phyloP scores from a whole-genome alignment of 345 rosid species.

The Moricandia arvensis region DNA sequence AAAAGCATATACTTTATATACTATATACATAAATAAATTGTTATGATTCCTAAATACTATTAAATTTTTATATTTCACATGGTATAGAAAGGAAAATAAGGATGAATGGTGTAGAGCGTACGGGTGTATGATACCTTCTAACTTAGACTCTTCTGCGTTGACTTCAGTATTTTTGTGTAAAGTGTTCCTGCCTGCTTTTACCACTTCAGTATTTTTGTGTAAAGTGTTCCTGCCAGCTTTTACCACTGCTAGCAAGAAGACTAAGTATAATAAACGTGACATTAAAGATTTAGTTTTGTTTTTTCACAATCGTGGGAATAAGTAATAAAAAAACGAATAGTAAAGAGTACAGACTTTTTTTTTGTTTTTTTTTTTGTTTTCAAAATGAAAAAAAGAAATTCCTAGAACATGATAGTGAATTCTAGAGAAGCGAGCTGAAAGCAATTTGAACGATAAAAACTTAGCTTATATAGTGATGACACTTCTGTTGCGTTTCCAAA shows the following conservation, averaged over 20 bases:
- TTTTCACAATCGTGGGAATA: neutral
- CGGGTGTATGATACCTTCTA: neutral
- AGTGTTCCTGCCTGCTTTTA: neutral
- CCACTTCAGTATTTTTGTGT: neutral
- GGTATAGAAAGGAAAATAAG: neutral
- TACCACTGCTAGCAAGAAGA: conserved; percentile 14
- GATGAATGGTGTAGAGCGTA: neutral
- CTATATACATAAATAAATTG: neutral
- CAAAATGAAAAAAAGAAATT: neutral
- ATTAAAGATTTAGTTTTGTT: neutral
- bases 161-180: neutral
- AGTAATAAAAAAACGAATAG: neutral
- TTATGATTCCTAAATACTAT: neutral
- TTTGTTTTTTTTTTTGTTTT: neutral
- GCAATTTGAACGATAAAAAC: neutral
- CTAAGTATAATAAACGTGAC: neutral
- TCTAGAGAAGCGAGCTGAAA: neutral
- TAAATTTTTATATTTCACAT: neutral
- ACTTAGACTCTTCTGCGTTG: neutral
- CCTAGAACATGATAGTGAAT: neutral
- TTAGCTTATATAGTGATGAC: neutral
- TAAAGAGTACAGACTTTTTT: neutral
- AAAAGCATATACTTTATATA: neutral
- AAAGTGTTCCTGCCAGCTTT: conserved; percentile 3
- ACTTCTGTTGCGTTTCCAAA: neutral